A percentile compares a stretch with the other conserved stretches of the same genome.
These are phyloP conservation scores for Coemansia sp. DNA, from an alignment of 192 early-diverging fungal species.

Conservation along the genomic window DNA sequence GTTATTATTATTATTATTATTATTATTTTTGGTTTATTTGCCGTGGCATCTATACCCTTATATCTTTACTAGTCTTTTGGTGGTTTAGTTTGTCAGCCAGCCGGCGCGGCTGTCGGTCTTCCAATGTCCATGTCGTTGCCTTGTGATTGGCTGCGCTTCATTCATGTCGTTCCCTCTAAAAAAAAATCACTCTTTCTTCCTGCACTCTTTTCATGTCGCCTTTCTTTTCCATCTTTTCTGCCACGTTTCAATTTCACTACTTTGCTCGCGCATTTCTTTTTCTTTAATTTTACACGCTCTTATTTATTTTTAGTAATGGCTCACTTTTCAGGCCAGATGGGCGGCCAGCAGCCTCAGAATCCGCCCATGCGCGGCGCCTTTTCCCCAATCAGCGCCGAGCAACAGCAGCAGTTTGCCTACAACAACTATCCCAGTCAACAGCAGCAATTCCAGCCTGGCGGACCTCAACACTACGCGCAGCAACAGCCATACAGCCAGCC, in stretches of 20 bases:
- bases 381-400: conserved; percentile 40
- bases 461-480: conserved; percentile 2
- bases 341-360: conserved; percentile 22
- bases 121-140: too few relatives aligned
- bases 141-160: too few relatives aligned
- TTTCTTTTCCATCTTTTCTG: too few relatives aligned
- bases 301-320: conserved; percentile 19
- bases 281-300: not conserved
- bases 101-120: too few relatives aligned
- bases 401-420: conserved; percentile 41
- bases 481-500: conserved; percentile 9
- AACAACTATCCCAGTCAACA: conserved; percentile 8
- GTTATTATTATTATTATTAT: not conserved
- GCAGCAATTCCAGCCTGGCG: conserved; percentile 3
- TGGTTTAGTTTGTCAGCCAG: too few relatives aligned
- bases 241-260: conserved; percentile 1
- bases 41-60: too few relatives aligned
- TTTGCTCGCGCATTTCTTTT: not conserved
- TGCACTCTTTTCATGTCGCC: too few relatives aligned
- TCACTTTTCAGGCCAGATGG: conserved; percentile 41
- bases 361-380: conserved; percentile 49
- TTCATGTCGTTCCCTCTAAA: too few relatives aligned
- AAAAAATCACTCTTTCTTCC: not conserved
- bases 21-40: not conserved
- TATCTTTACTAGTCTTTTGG: too few relatives aligned